Conservation (phyloP, 305 asterid genomes). For the Fraxinus nigra region DNA sequence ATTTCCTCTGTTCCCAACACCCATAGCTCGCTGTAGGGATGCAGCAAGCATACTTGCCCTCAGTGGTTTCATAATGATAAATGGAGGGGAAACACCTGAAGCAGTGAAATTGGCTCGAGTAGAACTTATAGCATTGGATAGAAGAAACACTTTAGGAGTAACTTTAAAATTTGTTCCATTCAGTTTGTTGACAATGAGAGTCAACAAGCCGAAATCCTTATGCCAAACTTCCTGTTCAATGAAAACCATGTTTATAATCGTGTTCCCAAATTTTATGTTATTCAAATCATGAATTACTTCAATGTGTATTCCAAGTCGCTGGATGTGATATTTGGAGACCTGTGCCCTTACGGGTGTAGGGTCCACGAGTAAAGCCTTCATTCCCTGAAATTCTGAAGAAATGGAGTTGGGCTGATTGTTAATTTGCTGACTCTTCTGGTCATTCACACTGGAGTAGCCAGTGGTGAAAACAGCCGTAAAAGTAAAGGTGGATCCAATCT, state of each 20-base stretch:
- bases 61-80: slow-evolving; percentile 67
- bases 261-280: slow-evolving; percentile 20
- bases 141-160: slow-evolving; percentile 49
- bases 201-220: slow-evolving; percentile 33
- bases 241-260: slow-evolving; percentile 46
- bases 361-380: slow-evolving; percentile 78
- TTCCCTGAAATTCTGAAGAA: slow-evolving; percentile 64
- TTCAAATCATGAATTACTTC: slow-evolving; percentile 48
- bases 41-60: slow-evolving; percentile 92
- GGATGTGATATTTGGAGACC: slow-evolving; percentile 79
- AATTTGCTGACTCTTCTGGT: slow-evolving; percentile 35
- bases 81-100: slow-evolving; percentile 38
- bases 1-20: slow-evolving; percentile 54
- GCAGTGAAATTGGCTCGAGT: slow-evolving; percentile 27
- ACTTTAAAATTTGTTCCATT: slow-evolving; percentile 22
- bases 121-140: slow-evolving; percentile 56
- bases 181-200: slow-evolving; percentile 30
- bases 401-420: slow-evolving; percentile 31
- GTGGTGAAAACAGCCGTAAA: slow-evolving; percentile 76
- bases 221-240: slow-evolving; percentile 86
- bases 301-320: slow-evolving; percentile 70
- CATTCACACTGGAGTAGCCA: slow-evolving; percentile 32
- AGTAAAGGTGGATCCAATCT: slow-evolving; percentile 80
- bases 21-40: slow-evolving; percentile 78
- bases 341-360: slow-evolving; percentile 64